These are phyloP conservation scores for Pleurotus eryngii DNA, from an alignment of 768 basidiomycete genomes.

Conservation along the genomic window DNA sequence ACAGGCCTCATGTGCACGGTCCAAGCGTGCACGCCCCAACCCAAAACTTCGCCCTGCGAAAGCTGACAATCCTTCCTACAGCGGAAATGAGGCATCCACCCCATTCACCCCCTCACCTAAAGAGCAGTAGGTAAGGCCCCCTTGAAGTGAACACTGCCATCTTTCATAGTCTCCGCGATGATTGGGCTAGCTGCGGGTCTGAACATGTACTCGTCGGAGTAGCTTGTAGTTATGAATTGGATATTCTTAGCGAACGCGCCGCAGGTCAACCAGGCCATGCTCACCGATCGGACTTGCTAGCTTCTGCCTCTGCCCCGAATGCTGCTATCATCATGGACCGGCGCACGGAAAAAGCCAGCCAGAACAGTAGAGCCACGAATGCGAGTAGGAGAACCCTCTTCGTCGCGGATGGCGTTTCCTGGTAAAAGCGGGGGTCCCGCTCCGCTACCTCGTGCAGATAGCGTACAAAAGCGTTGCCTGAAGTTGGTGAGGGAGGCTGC, in stretches of 20 bases:
- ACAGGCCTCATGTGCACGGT: too few species aligned
- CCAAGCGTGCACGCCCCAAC: too few species aligned
- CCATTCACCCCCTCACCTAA: neutral
- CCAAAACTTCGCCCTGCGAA: too few species aligned
- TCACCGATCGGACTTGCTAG: slow-evolving; percentile 18
- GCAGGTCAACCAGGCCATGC: neutral
- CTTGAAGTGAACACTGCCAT: slow-evolving; percentile 65
- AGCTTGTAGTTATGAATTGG: slow-evolving; percentile 40
- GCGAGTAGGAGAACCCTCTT: slow-evolving; percentile 44
- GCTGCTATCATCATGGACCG: slow-evolving; percentile 16
- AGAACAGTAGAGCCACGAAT: slow-evolving; percentile 39
- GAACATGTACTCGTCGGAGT: slow-evolving; percentile 79
- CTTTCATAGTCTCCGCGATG: slow-evolving; percentile 71
- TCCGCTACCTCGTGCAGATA: slow-evolving; percentile 1
- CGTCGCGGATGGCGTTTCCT: slow-evolving; percentile 37
- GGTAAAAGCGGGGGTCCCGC: slow-evolving; percentile 32
- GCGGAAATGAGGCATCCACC: neutral
- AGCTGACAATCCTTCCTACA: too few species aligned
- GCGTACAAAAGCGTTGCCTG: neutral
- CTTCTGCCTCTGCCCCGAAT: slow-evolving; percentile 31
- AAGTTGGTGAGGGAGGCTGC: neutral
- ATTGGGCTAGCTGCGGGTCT: slow-evolving; percentile 84
- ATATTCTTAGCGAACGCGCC: neutral
- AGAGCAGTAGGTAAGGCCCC: slow-evolving; percentile 53
- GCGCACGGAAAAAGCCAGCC: slow-evolving; percentile 37